Percentiles rank a stretch among this genome's conserved stretches.
Conservation (phyloP, 495 filamentous ascomycete species). For the Pyrenopolyporus hunteri region DNA sequence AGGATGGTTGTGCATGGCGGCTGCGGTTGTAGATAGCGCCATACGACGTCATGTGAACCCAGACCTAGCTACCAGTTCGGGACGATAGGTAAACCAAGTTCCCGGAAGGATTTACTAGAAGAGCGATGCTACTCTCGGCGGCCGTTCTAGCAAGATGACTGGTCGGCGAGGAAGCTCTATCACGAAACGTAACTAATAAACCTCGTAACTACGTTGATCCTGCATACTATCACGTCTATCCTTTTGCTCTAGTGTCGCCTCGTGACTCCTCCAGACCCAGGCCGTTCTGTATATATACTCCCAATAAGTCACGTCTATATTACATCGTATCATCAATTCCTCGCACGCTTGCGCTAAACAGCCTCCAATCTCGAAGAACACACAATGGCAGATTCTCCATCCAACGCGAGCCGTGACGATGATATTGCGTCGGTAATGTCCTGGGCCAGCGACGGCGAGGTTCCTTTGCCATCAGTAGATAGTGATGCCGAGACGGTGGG, state of each 20-base stretch:
- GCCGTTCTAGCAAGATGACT: slow-evolving; percentile 7
- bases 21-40: no score
- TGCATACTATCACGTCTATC: not conserved
- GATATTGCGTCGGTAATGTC: slow-evolving; percentile 23
- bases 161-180: slow-evolving; percentile 7
- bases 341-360: no score
- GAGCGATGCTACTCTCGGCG: slow-evolving; percentile 14
- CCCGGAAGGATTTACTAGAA: slow-evolving; percentile 20
- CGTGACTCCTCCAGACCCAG: no score
- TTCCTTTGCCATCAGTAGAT: slow-evolving; percentile 42
- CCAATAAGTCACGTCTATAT: no score
- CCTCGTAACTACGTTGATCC: not conserved
- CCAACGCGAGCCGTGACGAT: slow-evolving; percentile 5
- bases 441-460: slow-evolving; percentile 39
- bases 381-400: slow-evolving; percentile 12
- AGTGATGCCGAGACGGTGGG: slow-evolving; percentile 29
- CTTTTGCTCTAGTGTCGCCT: slow-evolving; percentile 3
- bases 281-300: no score
- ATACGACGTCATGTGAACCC: no score
- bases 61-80: no score
- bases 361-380: not conserved
- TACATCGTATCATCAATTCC: no score
- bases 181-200: slow-evolving; percentile 20
- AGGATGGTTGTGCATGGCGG: no score
- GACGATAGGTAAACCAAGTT: no score